phyloP scores from a whole-genome alignment of 2,329 filamentous ascomycete genomes.

The Cladosporium sp. region DNA sequence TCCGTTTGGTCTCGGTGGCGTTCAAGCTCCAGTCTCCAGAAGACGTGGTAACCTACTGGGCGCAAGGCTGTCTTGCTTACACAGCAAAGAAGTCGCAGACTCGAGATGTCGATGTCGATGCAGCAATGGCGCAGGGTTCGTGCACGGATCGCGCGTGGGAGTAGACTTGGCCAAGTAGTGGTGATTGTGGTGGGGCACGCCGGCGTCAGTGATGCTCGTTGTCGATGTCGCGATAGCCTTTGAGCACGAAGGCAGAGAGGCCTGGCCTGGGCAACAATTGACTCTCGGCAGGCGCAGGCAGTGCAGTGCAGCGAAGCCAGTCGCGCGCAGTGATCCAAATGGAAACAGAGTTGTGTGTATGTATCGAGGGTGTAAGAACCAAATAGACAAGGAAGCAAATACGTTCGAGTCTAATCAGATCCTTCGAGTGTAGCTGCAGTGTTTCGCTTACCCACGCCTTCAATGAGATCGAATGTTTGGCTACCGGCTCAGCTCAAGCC shows the following conservation, averaged over 20 bases:
- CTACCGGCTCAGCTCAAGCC: neutral
- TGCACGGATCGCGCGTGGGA: neutral
- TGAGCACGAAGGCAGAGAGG: neutral
- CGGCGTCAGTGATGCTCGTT: neutral
- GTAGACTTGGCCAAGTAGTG: neutral
- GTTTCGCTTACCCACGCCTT: neutral
- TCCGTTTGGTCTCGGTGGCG: neutral
- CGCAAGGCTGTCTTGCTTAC: neutral
- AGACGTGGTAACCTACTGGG: neutral
- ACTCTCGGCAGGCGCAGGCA: neutral
- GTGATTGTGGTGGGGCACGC: neutral
- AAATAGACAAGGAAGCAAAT: neutral
- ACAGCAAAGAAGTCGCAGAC: neutral
- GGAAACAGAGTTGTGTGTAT: neutral
- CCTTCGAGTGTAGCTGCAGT: neutral
- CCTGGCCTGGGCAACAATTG: neutral
- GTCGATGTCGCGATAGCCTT: constrained; percentile 1
- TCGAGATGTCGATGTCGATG: neutral
- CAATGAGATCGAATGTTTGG: neutral
- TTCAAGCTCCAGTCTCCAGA: neutral
- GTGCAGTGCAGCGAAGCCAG: neutral
- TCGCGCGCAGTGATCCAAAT: neutral
- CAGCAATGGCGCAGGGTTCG: neutral
- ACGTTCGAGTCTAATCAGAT: neutral
- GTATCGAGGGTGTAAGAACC: neutral